These are phyloP conservation scores for Fusarium miscanthi DNA, from an alignment of 2,329 filamentous ascomycete species.

Conservation along the genomic window DNA sequence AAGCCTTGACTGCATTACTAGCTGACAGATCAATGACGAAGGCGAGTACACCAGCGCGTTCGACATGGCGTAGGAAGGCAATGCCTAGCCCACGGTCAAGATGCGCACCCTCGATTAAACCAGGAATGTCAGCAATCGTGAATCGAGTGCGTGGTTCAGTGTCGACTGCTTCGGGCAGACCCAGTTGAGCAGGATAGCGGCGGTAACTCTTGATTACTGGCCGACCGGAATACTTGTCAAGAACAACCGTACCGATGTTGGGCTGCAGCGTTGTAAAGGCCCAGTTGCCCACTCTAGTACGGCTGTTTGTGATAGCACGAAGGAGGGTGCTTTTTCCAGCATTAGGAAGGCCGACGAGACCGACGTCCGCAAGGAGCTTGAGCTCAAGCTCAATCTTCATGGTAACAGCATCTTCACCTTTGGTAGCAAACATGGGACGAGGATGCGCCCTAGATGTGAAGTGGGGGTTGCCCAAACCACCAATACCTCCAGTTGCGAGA, in stretches of 20 bases:
- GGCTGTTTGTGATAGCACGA: constrained; percentile 86
- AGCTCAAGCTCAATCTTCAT: constrained; percentile 89
- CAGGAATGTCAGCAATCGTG: constrained; percentile 95
- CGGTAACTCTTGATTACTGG: constrained; percentile 62
- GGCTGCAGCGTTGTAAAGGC: constrained; percentile 96
- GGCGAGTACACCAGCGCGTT: constrained; percentile 90
- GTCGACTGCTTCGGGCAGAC: constrained; percentile 56
- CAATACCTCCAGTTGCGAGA: constrained; percentile 86
- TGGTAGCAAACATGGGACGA: constrained; percentile 88
- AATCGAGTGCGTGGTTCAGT: constrained; percentile 78
- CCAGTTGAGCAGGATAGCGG: constrained; percentile 50
- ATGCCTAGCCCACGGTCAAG: constrained; percentile 91
- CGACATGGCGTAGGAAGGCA: constrained; percentile 92
- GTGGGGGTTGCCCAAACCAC: constrained; percentile 92
- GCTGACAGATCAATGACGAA: constrained; percentile 90
- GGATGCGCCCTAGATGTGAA: constrained; percentile 82
- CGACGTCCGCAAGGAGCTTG: constrained; percentile 94
- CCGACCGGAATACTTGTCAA: constrained; percentile 86
- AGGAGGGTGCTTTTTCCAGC: constrained; percentile 95
- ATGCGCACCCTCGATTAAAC: constrained; percentile 91
- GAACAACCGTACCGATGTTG: constrained; percentile 93
- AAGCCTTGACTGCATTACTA: constrained; percentile 80
- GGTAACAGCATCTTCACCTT: constrained; percentile 81
- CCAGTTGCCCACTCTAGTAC: constrained; percentile 92
- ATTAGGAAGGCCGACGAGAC: constrained; percentile 93